These are phyloP conservation scores for Acanthamoeba lugdunensis DNA, from an alignment of 208 protist species.

Conservation along the genomic window DNA sequence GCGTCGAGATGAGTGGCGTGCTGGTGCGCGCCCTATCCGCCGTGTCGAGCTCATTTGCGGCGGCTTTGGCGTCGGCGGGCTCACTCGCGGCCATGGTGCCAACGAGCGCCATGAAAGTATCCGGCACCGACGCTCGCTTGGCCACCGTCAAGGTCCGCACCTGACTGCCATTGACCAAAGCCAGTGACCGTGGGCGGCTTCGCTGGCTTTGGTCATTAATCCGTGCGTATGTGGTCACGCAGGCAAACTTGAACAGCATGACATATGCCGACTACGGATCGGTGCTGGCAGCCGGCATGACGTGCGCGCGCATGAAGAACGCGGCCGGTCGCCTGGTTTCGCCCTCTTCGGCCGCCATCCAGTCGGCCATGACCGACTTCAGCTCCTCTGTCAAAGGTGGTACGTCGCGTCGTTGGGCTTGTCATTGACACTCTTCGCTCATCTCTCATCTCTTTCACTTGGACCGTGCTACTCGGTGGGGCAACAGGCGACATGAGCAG, in stretches of 20 bases:
- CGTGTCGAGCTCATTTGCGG: not conserved
- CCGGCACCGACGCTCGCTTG: not conserved
- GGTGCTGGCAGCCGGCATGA: not conserved
- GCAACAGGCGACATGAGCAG: not conserved
- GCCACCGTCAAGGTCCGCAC: not conserved
- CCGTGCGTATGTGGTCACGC: not conserved
- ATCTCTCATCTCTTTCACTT: not conserved
- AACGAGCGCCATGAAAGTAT: not conserved
- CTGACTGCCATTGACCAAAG: not conserved
- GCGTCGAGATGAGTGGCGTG: slow-evolving; percentile 1
- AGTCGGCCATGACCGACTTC: slow-evolving; percentile 51
- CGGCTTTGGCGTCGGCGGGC: not conserved
- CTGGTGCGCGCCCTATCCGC: slow-evolving; percentile 1
- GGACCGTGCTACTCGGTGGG: not conserved
- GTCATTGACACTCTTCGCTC: not conserved
- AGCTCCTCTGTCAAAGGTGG: slow-evolving; percentile 9
- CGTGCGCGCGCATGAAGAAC: slow-evolving; percentile 15
- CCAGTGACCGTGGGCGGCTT: too few species aligned
- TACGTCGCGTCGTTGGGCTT: not conserved
- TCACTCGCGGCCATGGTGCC: slow-evolving; percentile 2
- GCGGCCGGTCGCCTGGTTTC: not conserved
- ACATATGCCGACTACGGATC: not conserved
- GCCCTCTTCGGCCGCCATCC: not conserved
- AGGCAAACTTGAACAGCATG: slow-evolving; percentile 3
- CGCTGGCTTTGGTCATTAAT: not conserved